Evolutionary conservation across 495 filamentous ascomycete species (phyloP).

Genomic region (Articulospora tetracladia): DNA sequence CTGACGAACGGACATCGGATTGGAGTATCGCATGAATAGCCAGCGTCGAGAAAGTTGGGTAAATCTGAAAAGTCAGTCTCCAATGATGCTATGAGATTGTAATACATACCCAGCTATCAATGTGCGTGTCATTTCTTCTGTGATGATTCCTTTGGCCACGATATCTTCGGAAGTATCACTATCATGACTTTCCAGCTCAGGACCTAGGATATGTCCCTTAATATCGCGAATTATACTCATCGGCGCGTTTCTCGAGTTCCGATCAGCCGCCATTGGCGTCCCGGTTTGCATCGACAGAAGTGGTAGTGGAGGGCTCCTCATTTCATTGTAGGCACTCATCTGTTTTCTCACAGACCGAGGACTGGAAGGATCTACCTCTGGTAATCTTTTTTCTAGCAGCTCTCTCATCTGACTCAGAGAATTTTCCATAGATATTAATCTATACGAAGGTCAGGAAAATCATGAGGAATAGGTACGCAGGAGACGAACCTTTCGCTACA

Average conservation of each 20-base stretch:
- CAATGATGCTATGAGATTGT: not conserved
- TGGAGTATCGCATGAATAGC: slow-evolving; percentile 1
- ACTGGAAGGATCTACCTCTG: not conserved
- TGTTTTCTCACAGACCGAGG: not conserved
- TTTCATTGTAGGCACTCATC: not conserved
- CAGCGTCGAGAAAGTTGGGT: not conserved
- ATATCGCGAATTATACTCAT: slow-evolving; percentile 4
- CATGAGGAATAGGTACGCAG: not conserved
- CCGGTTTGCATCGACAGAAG: not conserved
- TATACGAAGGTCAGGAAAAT: not conserved
- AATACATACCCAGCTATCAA: not conserved
- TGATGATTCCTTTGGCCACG: slow-evolving; percentile 4
- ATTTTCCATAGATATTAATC: not conserved
- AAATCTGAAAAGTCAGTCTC: not conserved
- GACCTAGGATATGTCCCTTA: not conserved
- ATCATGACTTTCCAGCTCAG: not conserved
- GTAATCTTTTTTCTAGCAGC: not conserved
- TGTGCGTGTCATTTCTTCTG: not conserved
- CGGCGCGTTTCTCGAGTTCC: slow-evolving; percentile 1
- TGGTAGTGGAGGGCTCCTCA: not conserved
- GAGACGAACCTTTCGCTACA: not conserved
- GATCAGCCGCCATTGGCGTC: not conserved
- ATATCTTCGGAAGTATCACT: slow-evolving; percentile 5
- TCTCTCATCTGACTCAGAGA: not conserved
- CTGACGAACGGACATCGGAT: not conserved